phyloP scores from a whole-genome alignment of 2,329 filamentous ascomycete genomes.

The Taxawa tesnikishii region DNA sequence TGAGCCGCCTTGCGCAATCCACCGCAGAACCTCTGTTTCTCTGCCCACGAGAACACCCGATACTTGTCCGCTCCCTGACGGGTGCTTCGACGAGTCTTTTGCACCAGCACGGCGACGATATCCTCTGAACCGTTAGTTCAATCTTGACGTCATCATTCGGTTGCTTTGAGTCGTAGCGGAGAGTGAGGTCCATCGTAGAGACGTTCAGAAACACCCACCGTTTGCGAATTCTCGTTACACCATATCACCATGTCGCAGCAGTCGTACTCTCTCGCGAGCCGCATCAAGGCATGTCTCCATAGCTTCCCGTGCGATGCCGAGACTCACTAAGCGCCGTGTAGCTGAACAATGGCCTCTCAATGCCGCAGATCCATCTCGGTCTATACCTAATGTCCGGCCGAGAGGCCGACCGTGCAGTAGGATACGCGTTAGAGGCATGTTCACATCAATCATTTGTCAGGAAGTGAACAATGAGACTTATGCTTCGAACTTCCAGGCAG shows the following conservation, averaged over 20 bases:
- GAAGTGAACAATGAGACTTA: neutral
- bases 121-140: too few species aligned
- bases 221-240: too few species aligned
- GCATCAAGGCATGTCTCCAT: conserved; percentile 21
- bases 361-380: conserved; percentile 62
- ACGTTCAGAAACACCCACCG: too few species aligned
- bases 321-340: conserved; percentile 21
- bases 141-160: too few species aligned
- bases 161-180: too few species aligned
- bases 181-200: too few species aligned
- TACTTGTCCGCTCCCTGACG: too few species aligned
- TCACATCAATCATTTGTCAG: conserved; percentile 32
- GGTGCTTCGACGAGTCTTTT: too few species aligned
- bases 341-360: conserved; percentile 52
- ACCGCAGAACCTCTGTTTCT: too few species aligned
- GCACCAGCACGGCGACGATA: too few species aligned
- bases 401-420: conserved; percentile 47
- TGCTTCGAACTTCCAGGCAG: conserved; percentile 19
- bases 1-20: too few species aligned
- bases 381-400: conserved; percentile 57
- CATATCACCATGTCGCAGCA: conserved; percentile 18
- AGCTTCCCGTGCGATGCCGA: conserved; percentile 12
- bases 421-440: conserved; percentile 41
- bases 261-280: conserved; percentile 29
- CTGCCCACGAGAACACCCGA: too few species aligned